phyloP scores from a whole-genome alignment of 169 alveolate genomes.

The Plasmodium relictum region DNA sequence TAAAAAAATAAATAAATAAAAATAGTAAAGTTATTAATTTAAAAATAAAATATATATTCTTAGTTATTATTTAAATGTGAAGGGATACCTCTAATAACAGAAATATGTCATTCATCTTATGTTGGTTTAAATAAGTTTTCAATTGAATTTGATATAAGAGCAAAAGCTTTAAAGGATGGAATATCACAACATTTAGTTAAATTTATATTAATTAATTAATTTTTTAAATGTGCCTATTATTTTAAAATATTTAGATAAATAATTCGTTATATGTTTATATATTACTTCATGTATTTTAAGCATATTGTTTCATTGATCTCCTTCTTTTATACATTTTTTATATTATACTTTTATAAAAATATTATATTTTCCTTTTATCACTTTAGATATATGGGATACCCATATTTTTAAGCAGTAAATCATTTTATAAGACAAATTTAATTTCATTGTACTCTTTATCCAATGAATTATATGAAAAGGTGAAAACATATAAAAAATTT shows the following conservation, averaged over 20 bases:
- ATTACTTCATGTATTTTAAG: not conserved
- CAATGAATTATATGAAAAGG: slow-evolving; percentile 58
- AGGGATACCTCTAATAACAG: slow-evolving; percentile 43
- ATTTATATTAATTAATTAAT: not conserved
- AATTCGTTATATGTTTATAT: not conserved
- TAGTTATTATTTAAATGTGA: slow-evolving; percentile 63
- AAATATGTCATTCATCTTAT: slow-evolving; percentile 29
- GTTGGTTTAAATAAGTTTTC: slow-evolving; percentile 20
- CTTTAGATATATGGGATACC: slow-evolving; percentile 74
- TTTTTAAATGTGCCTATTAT: not conserved
- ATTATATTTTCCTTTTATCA: slow-evolving; percentile 11
- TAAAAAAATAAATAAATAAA: not conserved
- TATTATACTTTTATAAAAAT: not conserved
- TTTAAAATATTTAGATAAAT: not conserved
- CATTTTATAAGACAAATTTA: slow-evolving; percentile 29
- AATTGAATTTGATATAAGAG: slow-evolving; percentile 66
- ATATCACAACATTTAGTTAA: slow-evolving; percentile 73
- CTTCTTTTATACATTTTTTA: not conserved
- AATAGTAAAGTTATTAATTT: not conserved
- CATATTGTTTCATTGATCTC: not conserved
- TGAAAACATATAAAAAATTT: slow-evolving; percentile 14
- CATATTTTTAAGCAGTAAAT: slow-evolving; percentile 22
- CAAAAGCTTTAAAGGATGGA: slow-evolving; percentile 66
- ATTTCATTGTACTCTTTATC: slow-evolving; percentile 42
- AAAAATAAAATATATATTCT: not conserved